phyloP scores from a whole-genome alignment of 306 rosid genomes.

The Abrus pulchellus region DNA sequence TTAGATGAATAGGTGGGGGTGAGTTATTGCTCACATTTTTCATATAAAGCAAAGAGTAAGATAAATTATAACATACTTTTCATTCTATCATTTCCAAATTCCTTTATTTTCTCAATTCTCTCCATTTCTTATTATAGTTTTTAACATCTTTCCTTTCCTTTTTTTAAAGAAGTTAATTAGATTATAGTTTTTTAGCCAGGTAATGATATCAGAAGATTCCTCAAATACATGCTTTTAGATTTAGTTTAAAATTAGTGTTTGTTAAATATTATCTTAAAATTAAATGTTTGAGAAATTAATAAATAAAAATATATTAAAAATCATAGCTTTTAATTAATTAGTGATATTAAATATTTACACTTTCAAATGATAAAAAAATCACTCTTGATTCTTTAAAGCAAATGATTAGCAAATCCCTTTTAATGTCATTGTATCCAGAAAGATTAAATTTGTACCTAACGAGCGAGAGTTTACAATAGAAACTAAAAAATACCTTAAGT shows the following conservation, averaged over 20 bases:
- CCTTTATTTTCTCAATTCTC: no score
- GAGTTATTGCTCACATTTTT: no score
- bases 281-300: background rate
- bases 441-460: background rate
- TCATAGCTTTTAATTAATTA: background rate
- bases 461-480: background rate
- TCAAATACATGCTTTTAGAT: background rate
- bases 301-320: background rate
- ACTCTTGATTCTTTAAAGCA: no score
- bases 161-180: no score
- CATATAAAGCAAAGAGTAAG: no score
- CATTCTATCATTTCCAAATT: no score
- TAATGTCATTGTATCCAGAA: background rate
- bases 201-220: background rate
- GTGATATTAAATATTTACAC: background rate
- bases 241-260: background rate
- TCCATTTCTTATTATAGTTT: no score
- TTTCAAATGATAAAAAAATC: no score
- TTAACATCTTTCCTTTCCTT: no score
- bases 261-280: background rate
- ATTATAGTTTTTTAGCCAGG: background rate
- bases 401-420: no score
- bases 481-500: background rate
- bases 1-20: no score
- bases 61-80: no score